Evolutionary conservation across 2,329 filamentous ascomycete species (phyloP).

Genomic region (Colletotrichum costaricense): DNA sequence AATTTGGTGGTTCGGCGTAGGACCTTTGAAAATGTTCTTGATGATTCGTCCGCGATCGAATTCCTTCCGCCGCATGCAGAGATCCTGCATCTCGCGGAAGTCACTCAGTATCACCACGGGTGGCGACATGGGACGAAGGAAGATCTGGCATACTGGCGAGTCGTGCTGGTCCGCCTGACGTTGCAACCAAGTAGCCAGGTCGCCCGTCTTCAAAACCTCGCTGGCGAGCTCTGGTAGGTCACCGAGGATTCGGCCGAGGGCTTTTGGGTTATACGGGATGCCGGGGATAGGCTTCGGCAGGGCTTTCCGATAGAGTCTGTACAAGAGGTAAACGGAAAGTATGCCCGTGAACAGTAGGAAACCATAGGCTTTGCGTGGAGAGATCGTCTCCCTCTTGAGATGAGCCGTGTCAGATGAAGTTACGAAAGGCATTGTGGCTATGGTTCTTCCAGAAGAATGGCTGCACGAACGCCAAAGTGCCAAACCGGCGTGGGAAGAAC

Average conservation of each 20-base stretch:
- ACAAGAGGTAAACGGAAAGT: background rate
- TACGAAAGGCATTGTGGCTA: background rate
- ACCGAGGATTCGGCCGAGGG: slow-evolving; percentile 7
- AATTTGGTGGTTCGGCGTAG: slow-evolving; percentile 45
- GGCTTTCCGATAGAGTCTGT: background rate
- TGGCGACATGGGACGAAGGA: slow-evolving; percentile 44
- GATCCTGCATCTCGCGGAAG: slow-evolving; percentile 47
- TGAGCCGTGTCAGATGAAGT: background rate
- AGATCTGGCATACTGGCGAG: slow-evolving; percentile 47
- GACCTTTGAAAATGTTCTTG: slow-evolving; percentile 7
- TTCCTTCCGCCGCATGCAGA: slow-evolving; percentile 47
- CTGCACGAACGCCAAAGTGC: background rate
- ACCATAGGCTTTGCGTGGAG: background rate
- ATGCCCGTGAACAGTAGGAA: background rate
- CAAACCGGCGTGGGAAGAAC: background rate
- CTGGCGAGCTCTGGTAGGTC: slow-evolving; percentile 3
- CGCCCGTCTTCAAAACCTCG: background rate
- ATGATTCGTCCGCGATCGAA: slow-evolving; percentile 43
- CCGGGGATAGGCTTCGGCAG: slow-evolving; percentile 29
- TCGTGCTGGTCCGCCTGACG: slow-evolving; percentile 39
- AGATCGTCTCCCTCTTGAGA: background rate
- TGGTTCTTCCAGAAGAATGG: background rate
- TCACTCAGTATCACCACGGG: slow-evolving; percentile 46
- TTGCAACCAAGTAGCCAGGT: slow-evolving; percentile 39
- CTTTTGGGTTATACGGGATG: slow-evolving; percentile 7